A percentile compares a stretch with the other conserved stretches of the same genome.
These are phyloP conservation scores for Parietaria judaica DNA, from an alignment of 306 rosid genomes.

Conservation along the genomic window DNA sequence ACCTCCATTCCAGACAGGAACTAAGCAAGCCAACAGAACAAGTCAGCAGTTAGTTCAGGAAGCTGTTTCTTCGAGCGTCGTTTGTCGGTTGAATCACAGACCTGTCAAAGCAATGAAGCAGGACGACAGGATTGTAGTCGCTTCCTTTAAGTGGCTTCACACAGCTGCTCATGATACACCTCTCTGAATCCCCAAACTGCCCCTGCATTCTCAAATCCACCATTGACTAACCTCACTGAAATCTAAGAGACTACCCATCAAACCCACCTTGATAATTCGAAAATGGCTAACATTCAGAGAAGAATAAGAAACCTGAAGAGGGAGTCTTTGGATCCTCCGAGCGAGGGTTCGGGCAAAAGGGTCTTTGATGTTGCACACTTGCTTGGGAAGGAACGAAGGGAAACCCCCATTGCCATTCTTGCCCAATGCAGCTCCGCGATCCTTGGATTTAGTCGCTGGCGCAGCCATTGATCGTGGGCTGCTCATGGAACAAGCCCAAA, in stretches of 20 bases:
- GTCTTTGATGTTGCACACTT: constrained; percentile 55
- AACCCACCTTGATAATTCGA: not conserved
- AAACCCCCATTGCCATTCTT: constrained; percentile 20
- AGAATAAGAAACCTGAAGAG: constrained; percentile 37
- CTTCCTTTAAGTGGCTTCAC: constrained; percentile 57
- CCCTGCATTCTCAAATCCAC: not conserved
- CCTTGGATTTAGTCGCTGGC: not conserved
- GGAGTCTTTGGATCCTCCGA: constrained; percentile 61
- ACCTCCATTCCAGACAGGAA: constrained; percentile 96
- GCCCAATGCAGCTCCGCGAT: constrained; percentile 6
- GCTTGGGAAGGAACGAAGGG: constrained; percentile 73
- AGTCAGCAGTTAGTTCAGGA: constrained; percentile 17
- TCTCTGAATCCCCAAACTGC: constrained; percentile 52
- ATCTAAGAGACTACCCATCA: not conserved
- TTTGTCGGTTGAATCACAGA: constrained; percentile 20
- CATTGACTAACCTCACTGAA: not conserved
- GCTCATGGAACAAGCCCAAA: constrained; percentile 5
- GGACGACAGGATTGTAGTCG: constrained; percentile 67
- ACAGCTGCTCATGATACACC: constrained; percentile 78
- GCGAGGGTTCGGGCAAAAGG: constrained; percentile 63
- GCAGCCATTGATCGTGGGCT: constrained; percentile 1
- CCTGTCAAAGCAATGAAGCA: constrained; percentile 94
- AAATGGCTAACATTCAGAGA: not conserved
- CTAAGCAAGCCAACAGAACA: constrained; percentile 31
- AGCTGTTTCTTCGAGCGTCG: not conserved